Base-by-base conservation (phyloP, 1,139 yeast genomes). In the Geotrichum histeridarum region DNA sequence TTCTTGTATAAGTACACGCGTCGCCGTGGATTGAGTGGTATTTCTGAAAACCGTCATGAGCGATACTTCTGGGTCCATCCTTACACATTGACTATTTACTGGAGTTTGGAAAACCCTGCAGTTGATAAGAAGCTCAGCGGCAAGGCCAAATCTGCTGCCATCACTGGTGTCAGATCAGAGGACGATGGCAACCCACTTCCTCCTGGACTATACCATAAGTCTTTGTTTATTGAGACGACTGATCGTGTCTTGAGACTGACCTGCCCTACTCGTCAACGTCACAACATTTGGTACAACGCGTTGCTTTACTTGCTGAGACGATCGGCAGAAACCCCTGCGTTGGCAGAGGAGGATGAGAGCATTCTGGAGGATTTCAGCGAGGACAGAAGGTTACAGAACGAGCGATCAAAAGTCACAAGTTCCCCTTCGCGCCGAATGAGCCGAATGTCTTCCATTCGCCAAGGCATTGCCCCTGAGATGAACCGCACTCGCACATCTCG, bases 21-120 rank as follows among this genome's bases (percentile, higher is more conserved):
- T 53, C 80, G 83, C 58, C 88, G 94, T 11, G 86, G 89, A 14
- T 77, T 88, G 54, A 80, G 86, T 52, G 81, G 89, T 0, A 79
- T 89, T 45, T 80, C 94, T 0, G 93, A 86, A 55, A 80, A 80
- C 51, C 80, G 98, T 57, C 99, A 93, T 66, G 94, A 86, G 67
- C 78, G 98, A 60, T 93, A 83, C 70, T 93, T 93, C 78, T 93
- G 98, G 98, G 83, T 93, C 43, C 96, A 93, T 71, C 99, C 99
- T 8, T 91, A 90, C 69, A 85, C 95, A 3, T 73, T 89, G 73
- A 88, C 96, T 0, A 76, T 93, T 55, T 90, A 89, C 69, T 93
- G 99, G 99, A 84, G 93, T 8, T 79, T 81, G 14, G 78, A 82
- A 9, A 88, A 87, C 65, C 98, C 98, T 1, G 86, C 86, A 0